Conservation (phyloP, 192 early-diverging fungal species). For the Glomus cerebriforme region DNA sequence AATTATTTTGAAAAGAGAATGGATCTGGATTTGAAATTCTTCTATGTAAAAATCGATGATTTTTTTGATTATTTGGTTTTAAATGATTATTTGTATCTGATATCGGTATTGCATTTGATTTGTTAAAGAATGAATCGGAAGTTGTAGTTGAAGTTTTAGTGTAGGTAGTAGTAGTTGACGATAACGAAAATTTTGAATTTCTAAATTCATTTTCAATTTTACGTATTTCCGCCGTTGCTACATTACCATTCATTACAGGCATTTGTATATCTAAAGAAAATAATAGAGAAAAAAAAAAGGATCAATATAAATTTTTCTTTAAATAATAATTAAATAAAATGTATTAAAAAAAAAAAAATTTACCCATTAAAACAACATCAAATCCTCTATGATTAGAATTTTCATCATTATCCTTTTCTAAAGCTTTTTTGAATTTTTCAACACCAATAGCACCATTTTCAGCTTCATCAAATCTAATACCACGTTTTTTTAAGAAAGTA, state of each 20-base stretch:
- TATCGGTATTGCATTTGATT: background rate
- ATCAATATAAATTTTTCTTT: too few species aligned
- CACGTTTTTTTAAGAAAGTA: slow-evolving; percentile 46
- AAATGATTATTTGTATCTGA: background rate
- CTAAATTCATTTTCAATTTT: slow-evolving; percentile 37
- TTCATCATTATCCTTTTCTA: slow-evolving; percentile 36
- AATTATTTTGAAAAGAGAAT: background rate
- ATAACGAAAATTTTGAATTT: background rate
- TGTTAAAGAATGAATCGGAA: background rate
- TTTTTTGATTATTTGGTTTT: background rate
- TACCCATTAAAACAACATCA: slow-evolving; percentile 49
- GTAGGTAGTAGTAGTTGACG: too few species aligned
- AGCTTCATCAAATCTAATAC: slow-evolving; percentile 44
- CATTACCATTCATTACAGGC: slow-evolving; percentile 52
- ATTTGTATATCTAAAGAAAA: slow-evolving; percentile 44
- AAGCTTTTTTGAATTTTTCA: slow-evolving; percentile 34
- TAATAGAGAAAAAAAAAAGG: background rate
- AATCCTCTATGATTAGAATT: slow-evolving; percentile 35
- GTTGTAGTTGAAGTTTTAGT: background rate
- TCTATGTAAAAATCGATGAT: background rate
- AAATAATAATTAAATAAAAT: too few species aligned
- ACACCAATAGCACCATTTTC: slow-evolving; percentile 49
- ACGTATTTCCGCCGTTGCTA: slow-evolving; percentile 46
- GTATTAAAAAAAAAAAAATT: background rate
- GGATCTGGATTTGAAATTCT: background rate